phyloP scores from a whole-genome alignment of 2,329 filamentous ascomycete genomes.

The Cylindrodendrum hubeiense region DNA sequence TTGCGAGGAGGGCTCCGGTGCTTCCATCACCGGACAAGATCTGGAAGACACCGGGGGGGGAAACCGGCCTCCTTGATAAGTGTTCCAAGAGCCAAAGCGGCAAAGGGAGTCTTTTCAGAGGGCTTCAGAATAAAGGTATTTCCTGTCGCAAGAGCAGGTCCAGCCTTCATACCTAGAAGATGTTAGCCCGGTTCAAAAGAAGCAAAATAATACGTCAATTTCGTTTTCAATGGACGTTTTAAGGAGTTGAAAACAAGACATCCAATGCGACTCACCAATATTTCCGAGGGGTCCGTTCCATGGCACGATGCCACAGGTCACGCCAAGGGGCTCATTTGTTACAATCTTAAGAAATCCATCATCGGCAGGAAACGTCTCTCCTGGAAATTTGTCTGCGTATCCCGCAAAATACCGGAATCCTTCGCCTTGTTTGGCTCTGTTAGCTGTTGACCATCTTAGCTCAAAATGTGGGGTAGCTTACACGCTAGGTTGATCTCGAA shows the following conservation, averaged over 20 bases:
- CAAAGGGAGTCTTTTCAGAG: constrained; percentile 56
- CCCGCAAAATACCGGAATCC: constrained; percentile 52
- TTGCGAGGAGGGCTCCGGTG: constrained; percentile 27
- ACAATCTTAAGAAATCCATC: constrained; percentile 35
- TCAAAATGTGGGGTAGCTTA: background rate
- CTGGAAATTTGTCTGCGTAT: constrained; percentile 40
- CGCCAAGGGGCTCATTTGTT: constrained; percentile 43
- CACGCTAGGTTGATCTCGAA: constrained; percentile 53
- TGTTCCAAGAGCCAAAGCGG: constrained; percentile 48
- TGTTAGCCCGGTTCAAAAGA: background rate
- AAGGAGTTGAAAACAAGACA: too few species aligned
- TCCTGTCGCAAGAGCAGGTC: constrained; percentile 57
- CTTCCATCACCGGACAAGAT: constrained; percentile 45
- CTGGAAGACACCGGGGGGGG: constrained; percentile 57
- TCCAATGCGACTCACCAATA: constrained; percentile 36
- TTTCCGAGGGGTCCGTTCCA: constrained; percentile 56
- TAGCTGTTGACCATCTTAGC: background rate
- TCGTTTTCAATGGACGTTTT: background rate
- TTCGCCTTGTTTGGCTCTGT: constrained; percentile 32
- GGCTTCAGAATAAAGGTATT: constrained; percentile 60
- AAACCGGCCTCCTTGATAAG: constrained; percentile 57
- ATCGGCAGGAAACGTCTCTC: constrained; percentile 41
- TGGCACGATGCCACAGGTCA: constrained; percentile 48
- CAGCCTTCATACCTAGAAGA: constrained; percentile 50
- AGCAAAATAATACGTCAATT: background rate